These are phyloP conservation scores for Golubevia pallescens DNA, from an alignment of 1,284 basidiomycete genomes.

Conservation along the genomic window DNA sequence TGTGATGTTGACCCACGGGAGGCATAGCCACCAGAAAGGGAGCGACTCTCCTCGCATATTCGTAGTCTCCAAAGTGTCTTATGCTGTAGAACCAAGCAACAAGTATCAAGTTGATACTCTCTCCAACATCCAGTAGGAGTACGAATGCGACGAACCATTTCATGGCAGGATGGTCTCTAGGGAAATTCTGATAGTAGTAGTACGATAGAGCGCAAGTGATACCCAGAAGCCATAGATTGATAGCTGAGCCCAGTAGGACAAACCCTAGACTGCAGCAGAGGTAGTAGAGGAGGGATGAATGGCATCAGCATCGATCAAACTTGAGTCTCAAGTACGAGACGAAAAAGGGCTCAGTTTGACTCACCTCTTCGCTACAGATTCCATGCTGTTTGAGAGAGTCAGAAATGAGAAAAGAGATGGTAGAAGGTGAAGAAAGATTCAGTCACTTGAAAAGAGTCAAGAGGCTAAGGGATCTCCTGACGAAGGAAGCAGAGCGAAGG, in stretches of 20 bases:
- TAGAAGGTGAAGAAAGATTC: slow-evolving; percentile 9
- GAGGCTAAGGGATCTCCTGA: no score
- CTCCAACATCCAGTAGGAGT: not conserved
- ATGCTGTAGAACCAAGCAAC: not conserved
- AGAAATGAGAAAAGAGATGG: slow-evolving; percentile 1
- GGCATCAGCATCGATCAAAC: no score
- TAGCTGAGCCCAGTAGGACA: not conserved
- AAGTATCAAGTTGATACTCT: not conserved
- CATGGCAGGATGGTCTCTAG: not conserved
- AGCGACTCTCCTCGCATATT: not conserved
- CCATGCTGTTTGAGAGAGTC: slow-evolving; percentile 68
- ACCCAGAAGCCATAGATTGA: not conserved
- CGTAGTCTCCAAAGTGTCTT: not conserved
- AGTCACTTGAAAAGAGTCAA: no score
- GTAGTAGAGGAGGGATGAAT: no score
- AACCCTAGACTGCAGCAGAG: not conserved
- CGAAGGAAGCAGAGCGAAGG: no score
- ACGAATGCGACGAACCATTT: not conserved
- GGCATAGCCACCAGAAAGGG: not conserved
- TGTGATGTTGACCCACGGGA: not conserved
- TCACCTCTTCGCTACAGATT: no score
- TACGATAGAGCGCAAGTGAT: not conserved
- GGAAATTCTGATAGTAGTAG: not conserved
- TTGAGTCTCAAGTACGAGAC: no score
- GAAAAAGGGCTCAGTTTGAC: no score